Percentiles rank a stretch among this genome's conserved stretches.
Evolutionary conservation across 2,329 filamentous ascomycete genomes (phyloP).

Genomic region (Diaporthe ampelina): DNA sequence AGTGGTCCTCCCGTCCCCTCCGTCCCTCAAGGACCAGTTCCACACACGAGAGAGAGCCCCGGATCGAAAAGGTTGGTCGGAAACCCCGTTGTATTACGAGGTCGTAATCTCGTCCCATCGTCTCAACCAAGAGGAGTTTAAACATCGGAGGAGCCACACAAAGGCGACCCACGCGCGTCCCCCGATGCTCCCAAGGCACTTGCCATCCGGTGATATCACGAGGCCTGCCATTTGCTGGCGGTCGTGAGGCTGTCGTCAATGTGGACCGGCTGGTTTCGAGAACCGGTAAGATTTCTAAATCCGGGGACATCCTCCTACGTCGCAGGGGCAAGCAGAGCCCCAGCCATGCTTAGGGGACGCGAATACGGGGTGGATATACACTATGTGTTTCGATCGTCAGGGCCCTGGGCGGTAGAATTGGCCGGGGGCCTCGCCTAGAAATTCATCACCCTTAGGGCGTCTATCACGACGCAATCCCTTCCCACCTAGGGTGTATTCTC

Average conservation of each 20-base stretch:
- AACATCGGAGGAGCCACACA: slow-evolving; percentile 16
- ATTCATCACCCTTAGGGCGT: not conserved
- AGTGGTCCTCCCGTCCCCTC: not conserved
- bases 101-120: not conserved
- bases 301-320: not conserved
- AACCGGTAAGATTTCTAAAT: not conserved
- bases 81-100: slow-evolving; percentile 4
- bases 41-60: not conserved
- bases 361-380: not conserved
- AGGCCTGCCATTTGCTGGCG: not conserved
- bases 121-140: slow-evolving; percentile 1
- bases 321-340: slow-evolving; percentile 6
- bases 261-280: slow-evolving; percentile 7
- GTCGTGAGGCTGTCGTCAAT: not conserved
- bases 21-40: not conserved
- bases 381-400: slow-evolving; percentile 8
- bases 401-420: not conserved
- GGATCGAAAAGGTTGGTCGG: not conserved
- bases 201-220: not conserved
- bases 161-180: not conserved
- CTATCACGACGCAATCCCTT: not conserved
- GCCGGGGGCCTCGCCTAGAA: not conserved
- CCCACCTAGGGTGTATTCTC: not conserved
- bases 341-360: not conserved
- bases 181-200: not conserved